These are phyloP conservation scores for Aspergillus coremiiformis DNA, from an alignment of 495 filamentous ascomycete species.

Conservation along the genomic window DNA sequence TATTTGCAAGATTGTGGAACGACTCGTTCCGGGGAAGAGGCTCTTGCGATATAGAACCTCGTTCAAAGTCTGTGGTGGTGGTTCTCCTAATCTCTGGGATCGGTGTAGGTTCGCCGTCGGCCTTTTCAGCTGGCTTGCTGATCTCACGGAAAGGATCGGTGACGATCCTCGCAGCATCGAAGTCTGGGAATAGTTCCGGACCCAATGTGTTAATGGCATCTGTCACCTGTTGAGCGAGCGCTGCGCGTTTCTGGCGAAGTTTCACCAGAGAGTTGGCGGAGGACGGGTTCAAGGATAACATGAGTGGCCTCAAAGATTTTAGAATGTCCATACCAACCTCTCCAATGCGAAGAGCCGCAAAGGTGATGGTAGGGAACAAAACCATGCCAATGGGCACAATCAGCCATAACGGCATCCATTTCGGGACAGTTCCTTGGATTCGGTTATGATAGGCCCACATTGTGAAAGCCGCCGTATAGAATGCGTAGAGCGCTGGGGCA, in stretches of 20 bases:
- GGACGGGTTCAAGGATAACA: slow-evolving; percentile 80
- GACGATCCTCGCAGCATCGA: slow-evolving; percentile 76
- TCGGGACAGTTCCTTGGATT: slow-evolving; percentile 68
- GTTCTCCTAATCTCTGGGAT: slow-evolving; percentile 19
- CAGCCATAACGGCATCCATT: slow-evolving; percentile 73
- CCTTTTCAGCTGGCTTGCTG: slow-evolving; percentile 16
- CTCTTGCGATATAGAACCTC: slow-evolving; percentile 32
- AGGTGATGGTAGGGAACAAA: slow-evolving; percentile 82
- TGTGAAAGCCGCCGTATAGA: slow-evolving; percentile 67
- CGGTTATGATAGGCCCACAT: slow-evolving; percentile 75
- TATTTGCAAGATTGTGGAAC: slow-evolving; percentile 77
- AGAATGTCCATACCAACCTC: slow-evolving; percentile 97
- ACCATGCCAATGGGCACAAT: slow-evolving; percentile 64
- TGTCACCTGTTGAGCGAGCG: slow-evolving; percentile 75
- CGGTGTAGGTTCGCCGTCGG: slow-evolving; percentile 15
- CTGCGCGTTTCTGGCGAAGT: slow-evolving; percentile 63
- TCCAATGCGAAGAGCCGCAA: slow-evolving; percentile 89
- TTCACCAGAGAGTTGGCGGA: slow-evolving; percentile 77
- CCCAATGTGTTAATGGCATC: slow-evolving; percentile 91
- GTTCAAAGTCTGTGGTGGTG: slow-evolving; percentile 15
- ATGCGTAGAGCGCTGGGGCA: slow-evolving; percentile 75
- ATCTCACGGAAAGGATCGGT: slow-evolving; percentile 49
- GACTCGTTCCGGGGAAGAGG: slow-evolving; percentile 82
- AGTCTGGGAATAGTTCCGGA: slow-evolving; percentile 95
- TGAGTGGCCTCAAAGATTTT: slow-evolving; percentile 85